A percentile compares a stretch with the other conserved stretches of the same genome.
phyloP scores from a whole-genome alignment of 129 eudicot species.

The Centrapalus pauciflorus region DNA sequence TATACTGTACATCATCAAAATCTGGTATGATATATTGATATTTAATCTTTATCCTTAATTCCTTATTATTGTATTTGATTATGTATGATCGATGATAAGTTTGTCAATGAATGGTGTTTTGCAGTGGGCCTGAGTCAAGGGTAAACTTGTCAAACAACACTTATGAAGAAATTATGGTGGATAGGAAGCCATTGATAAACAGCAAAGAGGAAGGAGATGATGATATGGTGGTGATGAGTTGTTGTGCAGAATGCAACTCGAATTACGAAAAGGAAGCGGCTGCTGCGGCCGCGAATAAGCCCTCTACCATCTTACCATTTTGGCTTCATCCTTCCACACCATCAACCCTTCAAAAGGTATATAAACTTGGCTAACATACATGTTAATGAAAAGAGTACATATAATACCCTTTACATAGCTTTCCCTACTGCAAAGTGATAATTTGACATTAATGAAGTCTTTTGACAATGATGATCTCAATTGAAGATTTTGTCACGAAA shows the following conservation, averaged over 20 bases:
- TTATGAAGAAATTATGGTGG: constrained; percentile 31
- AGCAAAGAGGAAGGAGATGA: constrained; percentile 51
- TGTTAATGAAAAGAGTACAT: background rate
- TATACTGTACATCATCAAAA: no score
- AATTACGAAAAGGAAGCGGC: constrained; percentile 73
- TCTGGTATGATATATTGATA: no score
- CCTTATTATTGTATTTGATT: background rate
- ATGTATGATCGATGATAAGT: background rate
- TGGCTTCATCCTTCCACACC: constrained; percentile 62
- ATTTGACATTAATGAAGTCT: no score
- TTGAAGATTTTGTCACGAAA: background rate
- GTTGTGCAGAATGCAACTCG: constrained; percentile 66
- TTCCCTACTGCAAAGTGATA: no score
- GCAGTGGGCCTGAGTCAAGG: constrained; percentile 55
- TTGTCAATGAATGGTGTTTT: constrained; percentile 12
- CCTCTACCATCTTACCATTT: constrained; percentile 41
- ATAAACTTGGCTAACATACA: background rate
- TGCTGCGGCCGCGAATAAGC: constrained; percentile 16
- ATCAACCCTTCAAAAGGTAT: constrained; percentile 48
- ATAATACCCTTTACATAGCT: background rate
- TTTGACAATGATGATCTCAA: no score
- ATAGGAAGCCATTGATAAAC: constrained; percentile 35
- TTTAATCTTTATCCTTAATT: no score
- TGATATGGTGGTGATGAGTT: constrained; percentile 33
- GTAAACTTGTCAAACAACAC: constrained; percentile 26